Percentiles rank a stretch among this genome's conserved stretches.
phyloP scores from a whole-genome alignment of 352 stramenopile species.

The Pythium sukuiense region DNA sequence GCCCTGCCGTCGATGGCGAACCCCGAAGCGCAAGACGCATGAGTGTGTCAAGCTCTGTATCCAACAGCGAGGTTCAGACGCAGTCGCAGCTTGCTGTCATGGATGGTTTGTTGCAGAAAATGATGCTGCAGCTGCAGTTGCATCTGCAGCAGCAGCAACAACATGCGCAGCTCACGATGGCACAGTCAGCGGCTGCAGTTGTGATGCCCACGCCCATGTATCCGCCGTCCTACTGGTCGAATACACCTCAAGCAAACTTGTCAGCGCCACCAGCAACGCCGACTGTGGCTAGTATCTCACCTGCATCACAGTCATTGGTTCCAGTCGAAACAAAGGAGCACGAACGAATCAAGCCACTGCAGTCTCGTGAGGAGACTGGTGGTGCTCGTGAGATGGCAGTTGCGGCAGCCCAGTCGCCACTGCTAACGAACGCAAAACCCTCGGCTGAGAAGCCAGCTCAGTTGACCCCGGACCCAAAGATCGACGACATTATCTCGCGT shows the following conservation, averaged over 20 bases:
- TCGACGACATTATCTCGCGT: constrained; percentile 33
- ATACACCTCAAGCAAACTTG: not conserved
- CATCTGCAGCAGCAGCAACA: constrained; percentile 38
- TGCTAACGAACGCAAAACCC: not conserved
- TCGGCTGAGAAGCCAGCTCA: not conserved
- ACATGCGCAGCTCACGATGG: constrained; percentile 22
- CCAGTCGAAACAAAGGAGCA: not conserved
- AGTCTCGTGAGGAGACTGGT: not conserved
- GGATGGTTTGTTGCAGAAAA: constrained; percentile 57
- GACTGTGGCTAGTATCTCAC: not conserved
- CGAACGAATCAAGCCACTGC: not conserved
- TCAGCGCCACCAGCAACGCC: not conserved
- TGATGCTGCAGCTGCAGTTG: constrained; percentile 63
- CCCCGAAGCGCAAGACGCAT: not conserved
- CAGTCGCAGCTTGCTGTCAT: constrained; percentile 38
- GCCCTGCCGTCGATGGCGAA: not conserved
- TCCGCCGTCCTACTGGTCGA: constrained; percentile 11
- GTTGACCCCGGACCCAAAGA: constrained; percentile 1
- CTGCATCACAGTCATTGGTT: not conserved
- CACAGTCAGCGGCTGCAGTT: not conserved
- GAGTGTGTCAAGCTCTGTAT: not conserved
- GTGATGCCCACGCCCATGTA: constrained; percentile 1
- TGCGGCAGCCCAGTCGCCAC: not conserved
- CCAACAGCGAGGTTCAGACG: not conserved
- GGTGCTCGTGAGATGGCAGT: not conserved